Base-by-base conservation (phyloP, 2,329 filamentous ascomycete species). In the Ustulina deusta region DNA sequence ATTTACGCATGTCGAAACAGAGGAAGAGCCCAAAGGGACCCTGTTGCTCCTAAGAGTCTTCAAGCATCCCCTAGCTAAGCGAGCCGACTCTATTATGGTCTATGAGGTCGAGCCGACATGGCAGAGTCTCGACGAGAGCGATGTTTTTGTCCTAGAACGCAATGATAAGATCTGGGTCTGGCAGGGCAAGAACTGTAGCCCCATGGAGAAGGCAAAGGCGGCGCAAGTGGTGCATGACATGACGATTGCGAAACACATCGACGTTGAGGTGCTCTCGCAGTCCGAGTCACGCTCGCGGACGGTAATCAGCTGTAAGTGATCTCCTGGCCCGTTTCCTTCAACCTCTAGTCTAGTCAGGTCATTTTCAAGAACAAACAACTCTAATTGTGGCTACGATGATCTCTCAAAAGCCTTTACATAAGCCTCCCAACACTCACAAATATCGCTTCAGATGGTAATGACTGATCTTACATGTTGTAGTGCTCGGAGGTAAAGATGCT, bases 151-250 rank as follows among this genome's bases (percentile, higher is more conserved):
- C 15, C 78, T 91, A 49, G 89, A 91, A 71, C 83, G 83, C 60
- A 85, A 85, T 27, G 81, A 86, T 57, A 90, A 91, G 80, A 89
- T 91, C 71, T 91, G 87, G 83, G 87, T 91, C 3, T 92, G 90
- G 90, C 90, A 91, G 79, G 90, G 90, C 58, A 84, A 83, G 73
- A 83, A 83, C 48, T 90, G 88, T 75, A 89, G 86, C 54, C 89
- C 89, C 0, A 90, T 91, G 87, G 90, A 92, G 74, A 91, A 90
- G 80, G 86, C 86, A 51, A 90, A 89, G 79, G 88, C 89, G 0
- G 89, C 89, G 0, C 88, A 90, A 75, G 87, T 91, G 1, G 89
- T 91, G 4, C 85, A 90, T 73, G 87, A 90, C 67, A 83, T 89
- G 83, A 90, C 86, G 0, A 78, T 87, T 7, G 88, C 87, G 13